Evolutionary conservation across 2,329 filamentous ascomycete species (phyloP), one percentile per base, ranked within the genome.

Genomic region (Elsinoe fawcettii): DNA sequence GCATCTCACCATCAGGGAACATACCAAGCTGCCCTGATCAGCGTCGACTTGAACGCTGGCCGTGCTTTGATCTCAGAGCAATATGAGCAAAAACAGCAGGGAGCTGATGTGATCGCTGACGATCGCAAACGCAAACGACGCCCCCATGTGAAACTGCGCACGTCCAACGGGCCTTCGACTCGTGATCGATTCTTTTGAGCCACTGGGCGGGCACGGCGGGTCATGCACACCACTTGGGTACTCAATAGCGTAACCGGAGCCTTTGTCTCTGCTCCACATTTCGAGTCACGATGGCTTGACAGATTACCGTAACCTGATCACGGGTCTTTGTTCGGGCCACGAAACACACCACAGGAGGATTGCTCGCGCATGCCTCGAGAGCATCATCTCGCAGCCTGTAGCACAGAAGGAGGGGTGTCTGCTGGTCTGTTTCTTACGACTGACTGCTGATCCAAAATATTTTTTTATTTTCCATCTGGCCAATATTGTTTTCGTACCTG

Each of bases 161-260:
- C 54, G 54, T 47, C 54, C 54, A 56, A 56, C 54, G 54, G 54
- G 54, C 54, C 16, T 47, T 56, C 41, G 41, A 47, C 54, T 46
- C 54, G 54, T 56, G 54, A 56, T 56, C 54, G 30, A 49, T 34
- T 36, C 25, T 47, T 32, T 18, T 25, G 39, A 36, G 54, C 54
- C 54, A 46, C 39, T 34, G 20, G 43, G 22, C 25, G 22, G 37
- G 22, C 27, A 16, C 39, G 43, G 54, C 39, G 30, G 41, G 53
- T 47, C 54, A 49, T 46, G 37, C 30, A 56, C 54, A 56, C 54
- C 54, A 56, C 54, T 46, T 46, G 39, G 54, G 37, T 18, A 39
- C 41, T 46, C 54, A 49, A 56, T 56, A 46, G 54, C 54, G 54
- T 46, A 56, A 49, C 54, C 54, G 41, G 39, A 55, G 36, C 53